Evolutionary conservation across 176 grass and related monocot genomes (phyloP).

Genomic region (Pontederia crassipes): DNA sequence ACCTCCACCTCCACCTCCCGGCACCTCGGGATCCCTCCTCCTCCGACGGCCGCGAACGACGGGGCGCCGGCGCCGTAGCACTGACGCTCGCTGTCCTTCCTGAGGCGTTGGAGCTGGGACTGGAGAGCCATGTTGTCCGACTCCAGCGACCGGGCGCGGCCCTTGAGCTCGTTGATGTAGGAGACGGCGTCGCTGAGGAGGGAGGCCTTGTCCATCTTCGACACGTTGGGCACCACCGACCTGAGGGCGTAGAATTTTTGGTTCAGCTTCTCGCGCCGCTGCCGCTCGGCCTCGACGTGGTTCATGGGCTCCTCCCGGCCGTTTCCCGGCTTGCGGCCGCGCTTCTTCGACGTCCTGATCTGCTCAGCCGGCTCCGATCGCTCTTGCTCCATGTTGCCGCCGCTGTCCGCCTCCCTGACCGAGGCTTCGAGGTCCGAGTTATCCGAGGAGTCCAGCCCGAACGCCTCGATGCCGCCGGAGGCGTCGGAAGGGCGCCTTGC

Average conservation of each 20-base stretch:
- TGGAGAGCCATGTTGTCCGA: background rate
- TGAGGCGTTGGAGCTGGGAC: background rate
- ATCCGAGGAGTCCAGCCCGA: background rate
- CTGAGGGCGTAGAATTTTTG: conserved; percentile 10
- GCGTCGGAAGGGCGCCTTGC: background rate
- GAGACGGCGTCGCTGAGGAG: conserved; percentile 12
- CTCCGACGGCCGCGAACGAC: background rate
- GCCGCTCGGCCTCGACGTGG: conserved; percentile 12
- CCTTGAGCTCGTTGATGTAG: too few species aligned
- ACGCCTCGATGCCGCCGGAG: background rate
- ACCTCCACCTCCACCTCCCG: conserved; percentile 1
- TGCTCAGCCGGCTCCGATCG: too few species aligned
- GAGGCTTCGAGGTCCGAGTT: background rate
- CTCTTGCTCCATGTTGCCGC: background rate
- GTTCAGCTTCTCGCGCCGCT: conserved; percentile 11
- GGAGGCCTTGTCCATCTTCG: conserved; percentile 23
- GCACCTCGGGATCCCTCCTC: background rate
- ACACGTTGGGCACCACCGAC: conserved; percentile 8
- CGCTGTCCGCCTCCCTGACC: background rate
- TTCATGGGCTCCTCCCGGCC: background rate
- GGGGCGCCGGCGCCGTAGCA: background rate
- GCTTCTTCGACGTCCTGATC: background rate
- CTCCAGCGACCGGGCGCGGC: too few species aligned
- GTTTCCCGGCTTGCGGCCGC: background rate
- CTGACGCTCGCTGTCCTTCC: background rate